Evolutionary conservation across 1,139 yeast genomes (phyloP).

Genomic region (Debaryomyces sp.): DNA sequence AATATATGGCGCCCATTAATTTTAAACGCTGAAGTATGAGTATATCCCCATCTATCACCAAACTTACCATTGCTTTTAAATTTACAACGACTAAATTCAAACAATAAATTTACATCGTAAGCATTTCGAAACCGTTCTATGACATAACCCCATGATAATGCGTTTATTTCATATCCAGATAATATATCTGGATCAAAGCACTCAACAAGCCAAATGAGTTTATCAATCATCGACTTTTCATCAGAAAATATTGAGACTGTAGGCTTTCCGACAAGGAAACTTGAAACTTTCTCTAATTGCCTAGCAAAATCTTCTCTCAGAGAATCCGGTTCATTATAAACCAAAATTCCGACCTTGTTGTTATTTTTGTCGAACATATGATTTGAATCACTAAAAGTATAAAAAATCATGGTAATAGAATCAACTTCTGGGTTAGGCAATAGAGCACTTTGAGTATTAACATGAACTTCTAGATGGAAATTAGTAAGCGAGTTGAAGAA

Average conservation of each 20-base stretch:
- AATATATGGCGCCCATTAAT: conserved; percentile 81
- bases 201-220: conserved; percentile 58
- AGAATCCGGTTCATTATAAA: conserved; percentile 7
- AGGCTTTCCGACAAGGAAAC: background rate
- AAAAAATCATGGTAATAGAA: conserved; percentile 59
- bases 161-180: conserved; percentile 82
- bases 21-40: conserved; percentile 69
- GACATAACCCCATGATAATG: conserved; percentile 87
- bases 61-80: conserved; percentile 52
- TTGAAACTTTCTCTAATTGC: background rate
- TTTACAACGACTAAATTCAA: conserved; percentile 46
- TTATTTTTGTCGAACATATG: conserved; percentile 22
- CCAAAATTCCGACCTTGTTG: conserved; percentile 22
- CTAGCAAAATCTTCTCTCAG: conserved; percentile 13
- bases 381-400: conserved; percentile 57
- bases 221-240: conserved; percentile 61
- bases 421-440: conserved; percentile 72
- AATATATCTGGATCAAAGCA: conserved; percentile 83
- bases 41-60: conserved; percentile 81
- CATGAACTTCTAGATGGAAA: conserved; percentile 69
- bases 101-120: conserved; percentile 56
- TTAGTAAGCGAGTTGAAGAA: conserved; percentile 53
- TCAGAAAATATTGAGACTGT: conserved; percentile 37
- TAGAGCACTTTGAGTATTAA: conserved; percentile 48
- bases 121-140: conserved; percentile 60